Conservation (phyloP, 2,329 filamentous ascomycete species). For the Colletotrichum sp. region DNA sequence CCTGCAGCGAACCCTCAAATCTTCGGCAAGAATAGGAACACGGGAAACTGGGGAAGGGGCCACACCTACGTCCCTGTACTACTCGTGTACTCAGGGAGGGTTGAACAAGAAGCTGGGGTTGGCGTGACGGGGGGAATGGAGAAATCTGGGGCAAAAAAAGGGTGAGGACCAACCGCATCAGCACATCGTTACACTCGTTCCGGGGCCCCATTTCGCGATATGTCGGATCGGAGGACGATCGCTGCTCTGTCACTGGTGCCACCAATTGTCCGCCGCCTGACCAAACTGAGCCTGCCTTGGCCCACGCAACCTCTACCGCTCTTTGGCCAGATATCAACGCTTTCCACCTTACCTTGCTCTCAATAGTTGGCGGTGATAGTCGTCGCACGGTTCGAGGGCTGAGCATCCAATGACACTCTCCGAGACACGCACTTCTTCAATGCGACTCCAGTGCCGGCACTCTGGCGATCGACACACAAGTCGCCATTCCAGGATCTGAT, state of each 20-base stretch:
- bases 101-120: neutral
- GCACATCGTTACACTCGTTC: conserved; percentile 2
- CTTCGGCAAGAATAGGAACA: conserved; percentile 17
- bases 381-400: neutral
- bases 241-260: conserved; percentile 8
- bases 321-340: neutral
- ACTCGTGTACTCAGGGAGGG: neutral
- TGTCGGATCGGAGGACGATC: conserved; percentile 13
- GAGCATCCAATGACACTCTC: neutral
- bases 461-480: neutral
- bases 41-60: neutral
- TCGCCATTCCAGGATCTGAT: neutral
- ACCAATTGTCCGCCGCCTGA: conserved; percentile 11
- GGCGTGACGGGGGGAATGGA: neutral
- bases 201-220: conserved; percentile 2
- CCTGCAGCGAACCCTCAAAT: neutral
- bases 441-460: neutral
- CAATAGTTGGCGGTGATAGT: neutral
- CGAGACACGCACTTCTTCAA: neutral
- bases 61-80: neutral
- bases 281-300: conserved; percentile 10
- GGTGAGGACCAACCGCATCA: neutral
- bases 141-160: conserved; percentile 5
- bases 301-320: conserved; percentile 17
- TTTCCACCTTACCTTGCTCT: neutral